A percentile compares a stretch with the other conserved stretches of the same genome.
These are phyloP conservation scores for Aspergillus fischeri DNA, from an alignment of 2,329 filamentous ascomycete species.

Conservation along the genomic window DNA sequence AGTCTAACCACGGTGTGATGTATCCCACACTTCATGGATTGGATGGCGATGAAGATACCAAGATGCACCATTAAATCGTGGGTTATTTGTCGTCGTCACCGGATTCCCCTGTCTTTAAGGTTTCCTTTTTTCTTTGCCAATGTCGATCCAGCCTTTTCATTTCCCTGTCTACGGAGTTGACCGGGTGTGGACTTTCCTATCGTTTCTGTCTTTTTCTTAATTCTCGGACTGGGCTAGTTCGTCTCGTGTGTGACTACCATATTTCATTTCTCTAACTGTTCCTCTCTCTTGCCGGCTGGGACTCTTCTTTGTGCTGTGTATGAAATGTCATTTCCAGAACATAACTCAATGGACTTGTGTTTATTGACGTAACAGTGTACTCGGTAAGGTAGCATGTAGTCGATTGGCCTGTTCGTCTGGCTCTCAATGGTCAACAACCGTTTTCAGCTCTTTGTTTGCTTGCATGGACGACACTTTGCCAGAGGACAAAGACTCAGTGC, in stretches of 20 bases:
- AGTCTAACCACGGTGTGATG: constrained; percentile 21
- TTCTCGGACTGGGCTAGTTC: background rate
- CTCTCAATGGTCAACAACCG: background rate
- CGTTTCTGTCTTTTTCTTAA: constrained; percentile 5
- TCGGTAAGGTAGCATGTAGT: background rate
- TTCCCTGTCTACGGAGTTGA: background rate
- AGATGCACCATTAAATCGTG: constrained; percentile 28
- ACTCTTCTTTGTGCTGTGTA: background rate
- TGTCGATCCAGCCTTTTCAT: background rate
- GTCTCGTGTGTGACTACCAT: background rate
- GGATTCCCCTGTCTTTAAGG: background rate
- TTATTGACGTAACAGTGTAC: background rate
- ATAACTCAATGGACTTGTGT: background rate
- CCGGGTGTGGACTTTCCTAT: background rate
- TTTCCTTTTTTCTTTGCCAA: too few species aligned
- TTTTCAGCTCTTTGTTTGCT: background rate
- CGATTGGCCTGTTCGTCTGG: background rate
- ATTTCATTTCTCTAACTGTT: background rate
- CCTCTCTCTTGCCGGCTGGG: background rate
- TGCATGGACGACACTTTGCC: background rate
- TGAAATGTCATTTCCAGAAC: background rate
- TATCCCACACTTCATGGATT: constrained; percentile 31
- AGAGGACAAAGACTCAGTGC: background rate
- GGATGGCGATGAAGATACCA: constrained; percentile 34
- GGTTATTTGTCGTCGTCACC: constrained; percentile 4